Evolutionary conservation across 2,329 filamentous ascomycete genomes (phyloP).

Genomic region (Penicillium polonicum): DNA sequence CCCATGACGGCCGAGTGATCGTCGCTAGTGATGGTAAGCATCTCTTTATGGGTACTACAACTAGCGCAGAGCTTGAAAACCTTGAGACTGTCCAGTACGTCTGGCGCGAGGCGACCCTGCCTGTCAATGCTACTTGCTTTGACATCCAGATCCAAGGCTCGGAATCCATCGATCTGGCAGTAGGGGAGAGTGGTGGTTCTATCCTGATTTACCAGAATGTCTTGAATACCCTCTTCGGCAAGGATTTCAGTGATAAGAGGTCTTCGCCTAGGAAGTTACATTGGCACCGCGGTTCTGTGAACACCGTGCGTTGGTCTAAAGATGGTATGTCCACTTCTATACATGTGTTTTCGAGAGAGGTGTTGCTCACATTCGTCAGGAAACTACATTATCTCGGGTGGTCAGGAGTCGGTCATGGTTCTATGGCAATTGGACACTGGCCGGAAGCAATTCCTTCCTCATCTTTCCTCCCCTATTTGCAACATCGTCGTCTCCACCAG

Average conservation of each 20-base stretch:
- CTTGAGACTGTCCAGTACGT: conserved; percentile 46
- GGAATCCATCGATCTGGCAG: conserved; percentile 66
- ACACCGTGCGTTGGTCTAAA: conserved; percentile 82
- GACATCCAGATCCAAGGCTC: conserved; percentile 60
- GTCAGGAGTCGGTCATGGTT: conserved; percentile 82
- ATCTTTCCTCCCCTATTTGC: conserved; percentile 81
- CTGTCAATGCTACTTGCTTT: conserved; percentile 65
- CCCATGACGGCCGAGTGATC: conserved; percentile 34
- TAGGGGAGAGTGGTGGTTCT: conserved; percentile 73
- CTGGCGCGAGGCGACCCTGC: conserved; percentile 56
- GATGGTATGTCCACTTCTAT: conserved; percentile 62
- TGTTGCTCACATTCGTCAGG: conserved; percentile 52
- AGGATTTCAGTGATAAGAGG: conserved; percentile 33
- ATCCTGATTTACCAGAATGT: conserved; percentile 82
- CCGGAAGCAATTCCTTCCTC: conserved; percentile 79
- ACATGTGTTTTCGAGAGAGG: not conserved
- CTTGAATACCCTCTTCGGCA: conserved; percentile 40
- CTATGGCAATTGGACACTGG: conserved; percentile 92
- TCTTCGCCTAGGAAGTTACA: conserved; percentile 68
- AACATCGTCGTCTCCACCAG: conserved; percentile 76
- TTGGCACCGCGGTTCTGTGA: conserved; percentile 86
- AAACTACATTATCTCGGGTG: conserved; percentile 92
- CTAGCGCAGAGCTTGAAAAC: conserved; percentile 32
- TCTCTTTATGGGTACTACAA: conserved; percentile 61
- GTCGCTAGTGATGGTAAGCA: conserved; percentile 42